Percentiles rank a stretch among this genome's conserved stretches.
Conservation (phyloP, 441 rosid genomes). For the Geranium incanum region DNA sequence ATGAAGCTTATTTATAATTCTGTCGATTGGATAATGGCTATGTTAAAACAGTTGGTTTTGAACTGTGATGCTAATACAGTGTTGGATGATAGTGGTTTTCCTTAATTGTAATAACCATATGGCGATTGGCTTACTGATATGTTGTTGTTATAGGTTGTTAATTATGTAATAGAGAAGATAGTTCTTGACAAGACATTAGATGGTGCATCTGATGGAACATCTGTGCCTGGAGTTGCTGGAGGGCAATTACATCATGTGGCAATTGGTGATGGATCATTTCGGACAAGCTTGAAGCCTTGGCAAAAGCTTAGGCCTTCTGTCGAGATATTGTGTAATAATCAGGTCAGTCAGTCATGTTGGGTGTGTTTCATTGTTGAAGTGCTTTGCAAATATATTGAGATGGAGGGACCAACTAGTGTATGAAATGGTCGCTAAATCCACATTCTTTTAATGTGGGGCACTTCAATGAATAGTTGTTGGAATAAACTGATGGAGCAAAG, state of each 20-base stretch:
- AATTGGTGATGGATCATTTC: conserved; percentile 59
- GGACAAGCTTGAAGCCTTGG: conserved; percentile 71
- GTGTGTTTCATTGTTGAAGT: neutral
- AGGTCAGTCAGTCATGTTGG: conserved; percentile 44
- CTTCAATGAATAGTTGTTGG: neutral
- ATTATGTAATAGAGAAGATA: conserved; percentile 95
- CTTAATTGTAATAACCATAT: conserved; percentile 8
- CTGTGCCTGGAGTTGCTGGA: conserved; percentile 50
- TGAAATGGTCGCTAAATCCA: too few species aligned
- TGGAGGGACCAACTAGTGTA: too few species aligned
- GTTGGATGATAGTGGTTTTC: neutral
- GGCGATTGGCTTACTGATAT: conserved; percentile 7
- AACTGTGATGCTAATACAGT: neutral
- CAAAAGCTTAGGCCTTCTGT: conserved; percentile 80
- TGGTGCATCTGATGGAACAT: conserved; percentile 51
- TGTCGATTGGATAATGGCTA: neutral
- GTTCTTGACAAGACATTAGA: conserved; percentile 82
- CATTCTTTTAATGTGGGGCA: too few species aligned
- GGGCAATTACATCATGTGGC: conserved; percentile 59
- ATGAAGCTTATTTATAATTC: neutral
- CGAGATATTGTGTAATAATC: conserved; percentile 95
- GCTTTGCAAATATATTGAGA: neutral
- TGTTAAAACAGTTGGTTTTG: neutral
- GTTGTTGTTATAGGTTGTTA: conserved; percentile 64
- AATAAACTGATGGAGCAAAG: neutral